A percentile compares a stretch with the other conserved stretches of the same genome.
Evolutionary conservation across 768 basidiomycete genomes (phyloP).

Genomic region (Boletus vinaceobasis): DNA sequence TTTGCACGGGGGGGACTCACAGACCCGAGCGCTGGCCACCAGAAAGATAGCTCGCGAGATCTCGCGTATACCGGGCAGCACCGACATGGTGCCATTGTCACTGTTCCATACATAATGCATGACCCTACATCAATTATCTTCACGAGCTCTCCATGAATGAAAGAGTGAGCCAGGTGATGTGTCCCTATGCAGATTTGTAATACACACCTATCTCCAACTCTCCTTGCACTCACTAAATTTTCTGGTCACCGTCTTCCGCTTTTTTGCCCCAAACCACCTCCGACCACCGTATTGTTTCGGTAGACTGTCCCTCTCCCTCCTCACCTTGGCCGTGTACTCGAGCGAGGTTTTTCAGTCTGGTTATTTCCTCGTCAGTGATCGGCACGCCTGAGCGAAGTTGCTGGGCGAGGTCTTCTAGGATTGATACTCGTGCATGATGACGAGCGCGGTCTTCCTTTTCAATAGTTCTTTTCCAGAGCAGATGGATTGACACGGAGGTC

Average conservation of each 20-base stretch:
- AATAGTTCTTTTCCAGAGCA: conserved; percentile 49
- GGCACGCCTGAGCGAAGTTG: conserved; percentile 48
- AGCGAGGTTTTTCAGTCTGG: conserved; percentile 53
- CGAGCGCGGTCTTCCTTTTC: conserved; percentile 54
- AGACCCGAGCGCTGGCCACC: not conserved
- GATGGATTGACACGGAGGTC: conserved; percentile 65
- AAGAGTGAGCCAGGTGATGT: not conserved
- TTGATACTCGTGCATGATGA: conserved; percentile 54
- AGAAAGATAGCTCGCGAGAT: not conserved
- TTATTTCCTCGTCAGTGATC: conserved; percentile 50
- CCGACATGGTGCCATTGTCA: not conserved
- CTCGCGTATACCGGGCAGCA: not conserved
- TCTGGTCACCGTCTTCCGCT: conserved; percentile 2
- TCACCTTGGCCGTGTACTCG: conserved; percentile 30
- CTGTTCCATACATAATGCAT: not conserved
- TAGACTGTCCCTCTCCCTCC: conserved; percentile 4
- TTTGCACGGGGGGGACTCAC: not conserved
- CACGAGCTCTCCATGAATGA: not conserved
- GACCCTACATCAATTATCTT: not conserved
- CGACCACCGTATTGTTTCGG: conserved; percentile 41
- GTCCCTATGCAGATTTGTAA: not conserved
- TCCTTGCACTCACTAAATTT: conserved; percentile 37
- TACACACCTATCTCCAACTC: conserved; percentile 40
- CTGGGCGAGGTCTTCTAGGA: conserved; percentile 56
- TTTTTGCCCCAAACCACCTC: conserved; percentile 48